Evolutionary conservation across 1,284 basidiomycete genomes (phyloP).

Genomic region (Serendipita sp.): DNA sequence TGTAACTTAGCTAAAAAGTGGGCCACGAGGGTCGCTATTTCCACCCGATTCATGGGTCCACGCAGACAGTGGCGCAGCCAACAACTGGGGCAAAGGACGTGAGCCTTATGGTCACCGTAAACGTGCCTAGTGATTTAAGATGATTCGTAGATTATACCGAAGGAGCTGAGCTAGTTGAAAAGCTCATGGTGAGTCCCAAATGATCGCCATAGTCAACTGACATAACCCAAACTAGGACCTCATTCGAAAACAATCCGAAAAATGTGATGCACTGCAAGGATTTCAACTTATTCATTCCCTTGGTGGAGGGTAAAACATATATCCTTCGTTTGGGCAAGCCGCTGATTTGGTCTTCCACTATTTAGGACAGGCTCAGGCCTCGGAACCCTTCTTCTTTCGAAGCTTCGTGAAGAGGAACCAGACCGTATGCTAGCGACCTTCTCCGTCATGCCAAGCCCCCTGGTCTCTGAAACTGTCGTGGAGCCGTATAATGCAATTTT

Average conservation of each 20-base stretch:
- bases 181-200: slow-evolving; percentile 45
- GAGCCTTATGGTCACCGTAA: slow-evolving; percentile 22
- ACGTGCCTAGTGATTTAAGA: neutral
- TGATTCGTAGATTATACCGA: slow-evolving; percentile 1
- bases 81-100: slow-evolving; percentile 90
- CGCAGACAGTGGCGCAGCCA: slow-evolving; percentile 64
- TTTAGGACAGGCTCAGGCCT: slow-evolving; percentile 70
- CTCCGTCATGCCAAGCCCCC: slow-evolving; percentile 78
- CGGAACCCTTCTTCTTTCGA: slow-evolving; percentile 69
- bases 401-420: slow-evolving; percentile 83
- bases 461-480: slow-evolving; percentile 91
- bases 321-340: too few species aligned
- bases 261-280: slow-evolving; percentile 80
- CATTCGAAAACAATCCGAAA: slow-evolving; percentile 61
- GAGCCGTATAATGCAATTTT: slow-evolving; percentile 91
- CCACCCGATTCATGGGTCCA: slow-evolving; percentile 79
- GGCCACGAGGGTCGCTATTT: slow-evolving; percentile 62
- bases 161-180: slow-evolving; percentile 87
- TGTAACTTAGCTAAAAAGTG: slow-evolving; percentile 40
- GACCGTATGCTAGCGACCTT: slow-evolving; percentile 92
- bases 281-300: slow-evolving; percentile 90
- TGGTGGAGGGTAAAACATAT: slow-evolving; percentile 44
- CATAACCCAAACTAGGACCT: slow-evolving; percentile 34
- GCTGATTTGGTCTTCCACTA: too few species aligned
- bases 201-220: neutral